Evolutionary conservation across 2,329 filamentous ascomycete genomes (phyloP), one percentile per base, ranked within the genome.

Genomic region (Neocucurbitaria cava): DNA sequence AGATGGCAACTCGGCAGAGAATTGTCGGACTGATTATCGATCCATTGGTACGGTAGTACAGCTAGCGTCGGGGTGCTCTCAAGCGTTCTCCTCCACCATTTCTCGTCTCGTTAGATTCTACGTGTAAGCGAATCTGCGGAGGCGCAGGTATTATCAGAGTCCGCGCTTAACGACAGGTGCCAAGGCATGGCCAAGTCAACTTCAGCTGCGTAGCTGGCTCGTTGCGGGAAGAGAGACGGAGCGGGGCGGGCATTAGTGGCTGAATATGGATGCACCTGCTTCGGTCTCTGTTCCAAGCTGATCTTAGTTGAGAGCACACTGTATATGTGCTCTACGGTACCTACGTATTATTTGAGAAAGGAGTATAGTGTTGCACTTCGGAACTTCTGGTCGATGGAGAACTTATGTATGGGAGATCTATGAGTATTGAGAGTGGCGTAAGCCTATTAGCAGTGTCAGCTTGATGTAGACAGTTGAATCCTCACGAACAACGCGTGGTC

Each of bases 181-280:
- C 53, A 56, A 56, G 53, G 36, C 28, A 13, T 18, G 30, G 44
- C 53, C 48, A 51, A 52, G 48, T 40, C 7, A 10, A 31, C 23
- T 31, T 38, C 47, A 47, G 43, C 47, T 51, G 33, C 28, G 23
- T 17, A 17, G 30, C 24, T 39, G 24, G 33, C 33, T 38, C 21
- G 8, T 47, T 47, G 31, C n/a, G 30, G 31, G 21, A 21, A 20
- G 33, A n/a, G 44, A 39, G 44, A 38, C 15, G 23, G 44, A 36
- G 44, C 21, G 20, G 5, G 24, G 15, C 13, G 17, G 41, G 17
- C 5, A n/a, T 8, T 15, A 15, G 24, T 26, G n/a, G 17, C 18
- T 40, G 36, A 23, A 40, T 40, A 24, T 24, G 36, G 18, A n/a
- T 3, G 36, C 21, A 40, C 15, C 21, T 40, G 36, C 36, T 40